These are phyloP conservation scores for Circinella umbellata DNA, from an alignment of 371 early-diverging fungal species.

Conservation along the genomic window DNA sequence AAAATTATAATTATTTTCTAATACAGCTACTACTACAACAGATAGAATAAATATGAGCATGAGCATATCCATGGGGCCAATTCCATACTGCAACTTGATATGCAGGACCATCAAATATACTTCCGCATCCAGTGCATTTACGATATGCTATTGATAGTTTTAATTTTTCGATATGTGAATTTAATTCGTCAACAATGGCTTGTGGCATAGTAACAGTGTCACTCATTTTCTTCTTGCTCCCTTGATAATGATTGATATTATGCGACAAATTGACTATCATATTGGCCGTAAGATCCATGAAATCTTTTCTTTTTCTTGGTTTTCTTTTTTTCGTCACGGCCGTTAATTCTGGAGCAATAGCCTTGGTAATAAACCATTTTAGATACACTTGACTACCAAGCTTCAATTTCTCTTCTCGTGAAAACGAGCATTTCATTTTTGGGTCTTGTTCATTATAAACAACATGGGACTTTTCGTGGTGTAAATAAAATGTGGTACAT, in stretches of 20 bases:
- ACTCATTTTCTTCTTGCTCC: not conserved
- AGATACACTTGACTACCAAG: not conserved
- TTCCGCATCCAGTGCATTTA: not conserved
- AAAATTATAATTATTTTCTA: not conserved
- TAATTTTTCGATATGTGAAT: not conserved
- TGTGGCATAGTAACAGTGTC: not conserved
- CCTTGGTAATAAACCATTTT: not conserved
- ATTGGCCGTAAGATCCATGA: not conserved
- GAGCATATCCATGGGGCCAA: not conserved
- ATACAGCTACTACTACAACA: not conserved
- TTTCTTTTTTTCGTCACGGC: not conserved
- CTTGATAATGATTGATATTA: too few relatives aligned
- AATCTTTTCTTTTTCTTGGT: not conserved
- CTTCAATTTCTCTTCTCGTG: not conserved
- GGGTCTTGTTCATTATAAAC: not conserved
- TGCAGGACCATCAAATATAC: not conserved
- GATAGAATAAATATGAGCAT: constrained; percentile 1
- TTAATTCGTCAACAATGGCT: not conserved
- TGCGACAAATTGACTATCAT: not conserved
- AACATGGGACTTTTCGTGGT: not conserved
- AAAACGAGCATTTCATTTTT: not conserved
- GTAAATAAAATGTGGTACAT: not conserved
- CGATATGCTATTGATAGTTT: not conserved
- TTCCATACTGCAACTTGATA: not conserved
- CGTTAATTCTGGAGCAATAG: not conserved